phyloP scores from a whole-genome alignment of 2,329 filamentous ascomycete genomes.

The Fusarium palustre region DNA sequence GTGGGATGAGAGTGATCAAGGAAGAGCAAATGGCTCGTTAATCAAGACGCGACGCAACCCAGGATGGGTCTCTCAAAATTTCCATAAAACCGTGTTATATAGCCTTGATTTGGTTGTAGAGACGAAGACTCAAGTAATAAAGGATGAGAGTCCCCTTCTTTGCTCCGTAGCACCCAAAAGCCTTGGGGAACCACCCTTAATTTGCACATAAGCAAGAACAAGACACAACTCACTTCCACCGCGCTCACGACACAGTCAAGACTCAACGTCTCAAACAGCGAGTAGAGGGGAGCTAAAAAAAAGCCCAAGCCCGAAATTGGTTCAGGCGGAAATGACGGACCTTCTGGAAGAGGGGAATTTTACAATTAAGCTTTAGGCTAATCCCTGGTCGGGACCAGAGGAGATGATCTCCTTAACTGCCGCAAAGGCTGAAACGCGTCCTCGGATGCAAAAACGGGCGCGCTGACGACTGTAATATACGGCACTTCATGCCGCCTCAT shows the following conservation, averaged over 20 bases:
- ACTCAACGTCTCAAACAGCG: neutral
- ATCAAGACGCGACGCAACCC: neutral
- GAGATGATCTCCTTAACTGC: constrained; percentile 21
- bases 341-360: constrained; percentile 11
- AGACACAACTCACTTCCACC: neutral
- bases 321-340: constrained; percentile 20
- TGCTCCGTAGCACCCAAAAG: no score
- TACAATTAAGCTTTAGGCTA: constrained; percentile 21
- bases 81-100: neutral
- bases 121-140: neutral
- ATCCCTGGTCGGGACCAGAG: neutral
- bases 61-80: neutral
- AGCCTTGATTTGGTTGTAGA: neutral
- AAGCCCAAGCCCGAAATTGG: constrained; percentile 3
- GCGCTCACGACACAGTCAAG: neutral
- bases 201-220: neutral
- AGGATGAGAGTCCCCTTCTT: no score
- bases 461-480: neutral
- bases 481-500: neutral
- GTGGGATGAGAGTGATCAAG: neutral
- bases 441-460: neutral
- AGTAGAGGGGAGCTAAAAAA: neutral
- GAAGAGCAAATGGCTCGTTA: neutral
- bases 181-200: neutral
- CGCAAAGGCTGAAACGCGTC: constrained; percentile 1